Evolutionary conservation across 2,329 filamentous ascomycete species (phyloP).

Genomic region (Clarireedia paspali): DNA sequence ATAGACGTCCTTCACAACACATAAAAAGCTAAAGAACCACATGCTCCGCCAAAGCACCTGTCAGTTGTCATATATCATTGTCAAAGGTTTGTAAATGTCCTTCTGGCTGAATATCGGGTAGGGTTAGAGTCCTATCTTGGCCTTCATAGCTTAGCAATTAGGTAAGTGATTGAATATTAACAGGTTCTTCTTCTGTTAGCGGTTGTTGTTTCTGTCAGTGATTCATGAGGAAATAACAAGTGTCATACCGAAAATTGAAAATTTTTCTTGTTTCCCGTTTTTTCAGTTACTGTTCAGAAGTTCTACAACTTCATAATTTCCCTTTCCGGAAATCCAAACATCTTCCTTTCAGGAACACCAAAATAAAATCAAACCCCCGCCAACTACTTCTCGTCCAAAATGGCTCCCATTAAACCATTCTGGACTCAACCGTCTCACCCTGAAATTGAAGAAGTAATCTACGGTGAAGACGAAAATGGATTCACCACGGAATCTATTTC

Average conservation of each 20-base stretch:
- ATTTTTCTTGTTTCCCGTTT: too few relatives aligned
- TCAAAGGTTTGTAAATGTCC: not conserved
- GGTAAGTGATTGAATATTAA: not conserved
- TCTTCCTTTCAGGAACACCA: not conserved
- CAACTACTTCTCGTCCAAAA: constrained; percentile 9
- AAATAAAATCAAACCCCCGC: too few relatives aligned
- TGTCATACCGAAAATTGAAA: too few relatives aligned
- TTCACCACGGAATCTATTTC: constrained; percentile 56
- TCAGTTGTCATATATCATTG: not conserved
- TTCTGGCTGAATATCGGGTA: not conserved
- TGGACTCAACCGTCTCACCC: constrained; percentile 56
- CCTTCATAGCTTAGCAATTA: not conserved
- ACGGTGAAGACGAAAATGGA: constrained; percentile 36
- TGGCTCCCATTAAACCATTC: constrained; percentile 50
- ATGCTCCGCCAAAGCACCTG: too few relatives aligned
- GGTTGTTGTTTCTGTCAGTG: too few relatives aligned
- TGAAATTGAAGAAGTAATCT: constrained; percentile 46
- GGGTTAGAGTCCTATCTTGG: not conserved
- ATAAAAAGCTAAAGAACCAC: too few relatives aligned
- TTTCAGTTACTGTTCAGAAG: too few relatives aligned
- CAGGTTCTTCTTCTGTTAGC: not conserved
- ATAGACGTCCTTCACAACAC: too few relatives aligned
- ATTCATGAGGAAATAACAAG: too few relatives aligned
- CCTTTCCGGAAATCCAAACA: not conserved
- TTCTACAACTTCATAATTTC: not conserved